Evolutionary conservation across 176 grass and related monocot species (phyloP).

Genomic region (Triticum aestivum): DNA sequence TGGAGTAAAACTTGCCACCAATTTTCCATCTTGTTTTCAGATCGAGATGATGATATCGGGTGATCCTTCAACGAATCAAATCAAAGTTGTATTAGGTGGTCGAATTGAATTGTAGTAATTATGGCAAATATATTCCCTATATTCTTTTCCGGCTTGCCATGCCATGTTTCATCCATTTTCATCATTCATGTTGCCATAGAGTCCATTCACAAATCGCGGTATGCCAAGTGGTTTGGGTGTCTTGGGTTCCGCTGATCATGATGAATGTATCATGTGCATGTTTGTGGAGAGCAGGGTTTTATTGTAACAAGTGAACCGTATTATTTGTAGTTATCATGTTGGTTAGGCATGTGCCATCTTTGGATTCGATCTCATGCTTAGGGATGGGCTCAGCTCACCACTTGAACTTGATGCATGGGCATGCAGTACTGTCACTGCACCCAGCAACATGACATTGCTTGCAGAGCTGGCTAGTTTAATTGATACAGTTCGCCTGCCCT

Average conservation of each 20-base stretch:
- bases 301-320: neutral
- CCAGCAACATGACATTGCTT: neutral
- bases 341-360: neutral
- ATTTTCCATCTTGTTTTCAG: neutral
- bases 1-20: neutral
- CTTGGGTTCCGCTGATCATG: neutral
- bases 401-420: neutral
- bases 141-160: neutral
- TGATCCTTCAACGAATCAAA: neutral
- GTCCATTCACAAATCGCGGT: neutral
- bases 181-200: neutral
- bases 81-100: neutral
- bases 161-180: neutral
- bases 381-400: neutral
- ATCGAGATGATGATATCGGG: neutral
- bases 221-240: neutral
- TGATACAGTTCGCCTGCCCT: too few species aligned
- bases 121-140: neutral
- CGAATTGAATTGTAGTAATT: neutral
- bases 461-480: neutral
- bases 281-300: neutral
- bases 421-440: neutral
- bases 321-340: constrained; percentile 11
- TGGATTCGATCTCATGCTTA: neutral
- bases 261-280: neutral